A percentile compares a stretch with the other conserved stretches of the same genome.
phyloP scores from a whole-genome alignment of 345 rosid species.

The Melaleuca quinquenervia region DNA sequence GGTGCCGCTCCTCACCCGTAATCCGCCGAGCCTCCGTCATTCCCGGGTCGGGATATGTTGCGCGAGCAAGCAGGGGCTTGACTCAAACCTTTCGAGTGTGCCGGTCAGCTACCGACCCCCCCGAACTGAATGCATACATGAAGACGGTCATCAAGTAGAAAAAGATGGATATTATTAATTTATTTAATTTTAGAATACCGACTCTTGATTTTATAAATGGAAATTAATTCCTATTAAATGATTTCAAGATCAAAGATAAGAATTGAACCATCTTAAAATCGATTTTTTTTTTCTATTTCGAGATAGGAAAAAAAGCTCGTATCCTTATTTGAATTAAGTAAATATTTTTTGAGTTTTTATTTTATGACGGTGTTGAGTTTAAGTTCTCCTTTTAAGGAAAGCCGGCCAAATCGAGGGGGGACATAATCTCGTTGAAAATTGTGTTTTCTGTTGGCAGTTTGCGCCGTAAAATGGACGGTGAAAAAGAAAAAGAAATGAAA shows the following conservation, averaged over 20 bases:
- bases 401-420: neutral
- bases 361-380: neutral
- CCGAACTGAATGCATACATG: conserved; percentile 58
- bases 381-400: neutral
- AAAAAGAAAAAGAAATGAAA: neutral
- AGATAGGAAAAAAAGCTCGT: neutral
- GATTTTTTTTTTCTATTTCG: too few relatives aligned
- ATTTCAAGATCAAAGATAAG: neutral
- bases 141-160: conserved; percentile 74
- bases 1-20: too few relatives aligned
- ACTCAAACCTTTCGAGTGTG: too few relatives aligned
- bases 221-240: neutral
- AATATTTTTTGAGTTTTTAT: too few relatives aligned
- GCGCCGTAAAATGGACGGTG: too few relatives aligned
- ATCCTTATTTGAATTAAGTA: too few relatives aligned
- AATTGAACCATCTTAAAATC: neutral
- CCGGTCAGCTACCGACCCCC: too few relatives aligned
- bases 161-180: conserved; percentile 21
- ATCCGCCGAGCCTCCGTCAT: too few relatives aligned
- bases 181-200: too few relatives aligned
- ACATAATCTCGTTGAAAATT: neutral
- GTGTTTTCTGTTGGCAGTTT: too few relatives aligned
- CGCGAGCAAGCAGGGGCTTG: too few relatives aligned
- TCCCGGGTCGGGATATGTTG: too few relatives aligned
- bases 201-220: neutral